Evolutionary conservation across 139 green algal species (phyloP), one percentile per base, ranked within the genome.

Genomic region (Edaphochlamys debaryana): DNA sequence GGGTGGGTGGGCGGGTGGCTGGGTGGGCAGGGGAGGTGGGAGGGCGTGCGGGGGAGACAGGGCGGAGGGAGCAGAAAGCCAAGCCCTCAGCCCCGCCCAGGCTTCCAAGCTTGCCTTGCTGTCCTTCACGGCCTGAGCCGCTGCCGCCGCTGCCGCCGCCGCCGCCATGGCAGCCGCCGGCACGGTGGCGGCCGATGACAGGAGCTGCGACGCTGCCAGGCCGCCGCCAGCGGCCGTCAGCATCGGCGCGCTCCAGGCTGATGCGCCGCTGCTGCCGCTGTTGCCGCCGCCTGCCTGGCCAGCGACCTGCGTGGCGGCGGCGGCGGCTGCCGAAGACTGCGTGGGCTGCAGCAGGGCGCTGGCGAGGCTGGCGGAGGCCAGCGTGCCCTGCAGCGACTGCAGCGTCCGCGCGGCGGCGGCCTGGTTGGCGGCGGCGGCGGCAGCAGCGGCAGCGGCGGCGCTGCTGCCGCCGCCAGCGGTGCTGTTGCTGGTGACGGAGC

Each of bases 341-440:
- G 58, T 29, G n/a, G 77, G 45, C 66, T 68, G 66, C 29, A 77
- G 64, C 45, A 77, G 50, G 37, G 56, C 67, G n/a, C 34, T 63
- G 48, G 78, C 64, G 19, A 84, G 78, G 66, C 29, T 84, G 5
- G 78, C 78, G 32, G 73, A 84, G 41, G 50, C 77, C n/a, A 87
- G 52, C 25, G 45, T 87, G 36, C 69, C 74, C 63, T 84, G 66
- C 6, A 84, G 78, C 36, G 78, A 69, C 50, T 76, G 66, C 30
- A 71, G 40, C 7, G 67, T 52, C 30, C 66, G 11, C 29, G 38
- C 37, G 20, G n/a, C 38, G 36, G 75, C 30, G 36, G 48, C 60
- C 9, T 11, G n/a, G 58, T 7, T 22, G 58, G 30, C 17, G 30
- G 30, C n/a, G 13, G 60, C 30, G 25, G 3, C n/a, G 60, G 60